Conservation (phyloP, 148 eudicot genomes). For the Camellia sinensis region DNA sequence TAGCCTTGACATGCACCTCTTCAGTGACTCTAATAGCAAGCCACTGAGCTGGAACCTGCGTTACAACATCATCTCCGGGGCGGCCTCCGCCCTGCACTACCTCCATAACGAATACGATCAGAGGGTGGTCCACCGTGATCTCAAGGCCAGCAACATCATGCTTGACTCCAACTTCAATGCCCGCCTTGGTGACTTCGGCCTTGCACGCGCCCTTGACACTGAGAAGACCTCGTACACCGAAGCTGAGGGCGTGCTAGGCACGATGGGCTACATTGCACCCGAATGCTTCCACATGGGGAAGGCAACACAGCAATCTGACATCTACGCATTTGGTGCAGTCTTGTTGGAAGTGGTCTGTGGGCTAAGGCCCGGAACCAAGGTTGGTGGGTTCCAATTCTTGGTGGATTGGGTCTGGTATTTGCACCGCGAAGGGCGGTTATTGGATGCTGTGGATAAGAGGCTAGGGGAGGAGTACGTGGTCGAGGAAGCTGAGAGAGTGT, state of each 20-base stretch:
- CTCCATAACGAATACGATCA: slow-evolving; percentile 81
- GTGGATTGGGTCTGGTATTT: slow-evolving; percentile 89
- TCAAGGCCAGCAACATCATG: slow-evolving; percentile 88
- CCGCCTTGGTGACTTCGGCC: slow-evolving; percentile 85
- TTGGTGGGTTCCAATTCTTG: slow-evolving; percentile 39
- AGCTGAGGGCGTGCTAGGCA: slow-evolving; percentile 70
- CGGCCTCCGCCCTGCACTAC: slow-evolving; percentile 57
- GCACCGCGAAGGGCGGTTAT: slow-evolving; percentile 60
- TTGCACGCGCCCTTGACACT: slow-evolving; percentile 81
- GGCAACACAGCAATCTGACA: slow-evolving; percentile 70
- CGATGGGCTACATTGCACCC: slow-evolving; percentile 89
- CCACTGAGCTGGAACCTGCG: slow-evolving; percentile 48
- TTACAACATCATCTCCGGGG: slow-evolving; percentile 44
- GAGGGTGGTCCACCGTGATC: slow-evolving; percentile 79
- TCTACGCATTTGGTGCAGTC: slow-evolving; percentile 74
- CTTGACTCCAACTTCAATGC: slow-evolving; percentile 76
- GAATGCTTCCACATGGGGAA: slow-evolving; percentile 90
- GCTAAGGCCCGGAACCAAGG: slow-evolving; percentile 51
- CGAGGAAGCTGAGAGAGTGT: slow-evolving; percentile 59
- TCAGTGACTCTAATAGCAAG: slow-evolving; percentile 18
- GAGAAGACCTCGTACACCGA: slow-evolving; percentile 70
- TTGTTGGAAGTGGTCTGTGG: slow-evolving; percentile 76
- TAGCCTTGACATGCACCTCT: slow-evolving; percentile 73
- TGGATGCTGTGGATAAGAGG: slow-evolving; percentile 57
- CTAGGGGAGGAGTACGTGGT: slow-evolving; percentile 38